These are phyloP conservation scores for Vaccinium myrtillus DNA, from an alignment of 148 eudicot genomes.

Conservation along the genomic window DNA sequence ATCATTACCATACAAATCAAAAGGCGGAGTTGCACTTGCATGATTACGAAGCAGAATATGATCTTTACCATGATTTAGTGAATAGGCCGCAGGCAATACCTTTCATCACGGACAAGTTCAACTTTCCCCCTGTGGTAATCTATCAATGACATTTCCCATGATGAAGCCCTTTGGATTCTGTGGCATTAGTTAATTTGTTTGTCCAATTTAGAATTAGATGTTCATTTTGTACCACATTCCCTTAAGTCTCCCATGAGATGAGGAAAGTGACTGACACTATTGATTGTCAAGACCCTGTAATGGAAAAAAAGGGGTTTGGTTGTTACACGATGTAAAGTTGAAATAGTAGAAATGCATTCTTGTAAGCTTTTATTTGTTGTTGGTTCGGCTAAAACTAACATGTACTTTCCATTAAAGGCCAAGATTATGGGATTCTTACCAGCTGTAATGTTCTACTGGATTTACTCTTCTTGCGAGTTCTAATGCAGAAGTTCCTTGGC, in stretches of 20 bases:
- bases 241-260: background rate
- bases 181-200: background rate
- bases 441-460: background rate
- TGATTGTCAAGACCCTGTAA: background rate
- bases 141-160: slow-evolving; percentile 40
- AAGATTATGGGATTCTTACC: background rate
- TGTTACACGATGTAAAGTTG: slow-evolving; percentile 14
- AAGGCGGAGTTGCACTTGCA: slow-evolving; percentile 68
- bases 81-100: slow-evolving; percentile 53
- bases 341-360: slow-evolving; percentile 8
- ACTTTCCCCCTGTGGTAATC: slow-evolving; percentile 67
- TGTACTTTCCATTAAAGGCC: background rate
- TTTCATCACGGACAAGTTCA: slow-evolving; percentile 53
- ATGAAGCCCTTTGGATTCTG: background rate
- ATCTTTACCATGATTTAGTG: slow-evolving; percentile 62
- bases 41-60: slow-evolving; percentile 83
- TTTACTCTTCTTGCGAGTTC: background rate
- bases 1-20: slow-evolving; percentile 86
- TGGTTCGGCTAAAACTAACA: background rate
- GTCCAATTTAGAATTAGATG: background rate
- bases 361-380: background rate
- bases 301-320: background rate
- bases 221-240: background rate
- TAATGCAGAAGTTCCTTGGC: background rate
- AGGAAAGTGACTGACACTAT: background rate